A percentile compares a stretch with the other conserved stretches of the same genome.
Evolutionary conservation across 352 stramenopile species (phyloP).

Genomic region (Phytophthora chlamydospora): DNA sequence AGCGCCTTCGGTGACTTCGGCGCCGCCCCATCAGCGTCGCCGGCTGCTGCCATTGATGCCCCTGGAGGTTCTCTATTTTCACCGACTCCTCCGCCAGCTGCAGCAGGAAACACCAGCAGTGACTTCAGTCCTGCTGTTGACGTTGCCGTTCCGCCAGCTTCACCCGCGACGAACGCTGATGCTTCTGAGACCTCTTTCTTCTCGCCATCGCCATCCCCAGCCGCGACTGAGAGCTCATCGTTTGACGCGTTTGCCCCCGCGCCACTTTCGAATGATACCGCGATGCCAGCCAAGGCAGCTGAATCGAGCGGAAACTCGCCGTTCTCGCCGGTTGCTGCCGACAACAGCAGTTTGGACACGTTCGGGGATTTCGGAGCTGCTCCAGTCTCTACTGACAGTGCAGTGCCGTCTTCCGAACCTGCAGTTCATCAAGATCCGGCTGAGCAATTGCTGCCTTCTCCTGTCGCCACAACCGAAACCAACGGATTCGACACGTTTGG

Average conservation of each 20-base stretch:
- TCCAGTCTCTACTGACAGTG: constrained; percentile 12
- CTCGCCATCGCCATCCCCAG: constrained; percentile 9
- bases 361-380: constrained; percentile 27
- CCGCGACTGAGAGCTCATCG: constrained; percentile 8
- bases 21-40: constrained; percentile 13
- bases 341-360: constrained; percentile 12
- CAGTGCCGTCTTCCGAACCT: not conserved
- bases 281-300: not conserved
- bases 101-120: constrained; percentile 15
- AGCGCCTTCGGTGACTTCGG: constrained; percentile 33
- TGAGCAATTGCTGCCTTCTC: constrained; percentile 31
- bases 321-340: constrained; percentile 28
- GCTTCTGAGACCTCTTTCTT: constrained; percentile 24
- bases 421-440: no score
- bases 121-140: constrained; percentile 14
- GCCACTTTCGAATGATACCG: constrained; percentile 12
- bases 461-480: constrained; percentile 13
- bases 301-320: constrained; percentile 27
- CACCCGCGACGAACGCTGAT: not conserved
- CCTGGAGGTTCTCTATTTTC: constrained; percentile 19
- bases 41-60: constrained; percentile 7
- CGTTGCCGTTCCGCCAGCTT: not conserved
- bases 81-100: constrained; percentile 17
- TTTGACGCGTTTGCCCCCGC: constrained; percentile 35
- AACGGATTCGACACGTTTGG: constrained; percentile 16